Base-by-base conservation (phyloP, 1,139 yeast species). In the Candida albicans region DNA sequence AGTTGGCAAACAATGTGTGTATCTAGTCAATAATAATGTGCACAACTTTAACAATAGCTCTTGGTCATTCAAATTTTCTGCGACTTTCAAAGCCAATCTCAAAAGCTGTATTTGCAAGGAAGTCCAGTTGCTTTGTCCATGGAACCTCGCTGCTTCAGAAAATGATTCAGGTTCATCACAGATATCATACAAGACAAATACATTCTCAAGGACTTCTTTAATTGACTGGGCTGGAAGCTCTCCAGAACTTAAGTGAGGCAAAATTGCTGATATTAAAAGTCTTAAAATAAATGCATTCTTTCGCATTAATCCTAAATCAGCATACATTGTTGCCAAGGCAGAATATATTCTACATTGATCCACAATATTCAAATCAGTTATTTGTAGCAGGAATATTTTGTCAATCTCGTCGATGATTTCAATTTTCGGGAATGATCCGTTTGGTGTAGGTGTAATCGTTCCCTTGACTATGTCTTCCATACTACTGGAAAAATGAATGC, bases 211-310 rank as follows among this genome's bases (percentile, higher is more conserved):
- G 2, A 79, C 60, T 2, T 57, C 63, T 13, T 65, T 56, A 11
- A 73, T 46, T 8, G 45, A 35, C 31, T 14, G 33, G 9, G 41
- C 11, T 13, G 39, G 34, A 7, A 35, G 18, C 33, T 33, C 34
- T 11, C 33, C 18, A 2, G 45, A 31, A 41, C 59, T 61, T 43
- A 73, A 54, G 43, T 69, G 73, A 1, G 82, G 82, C 10, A 77
- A 61, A 34, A 85, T 57, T 7, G 78, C 70, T 6, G 75, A 71
- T 26, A 87, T 60, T 30, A 87, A 62, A 8, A 82, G 78, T 34
- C 93, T 73, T 9, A 89, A 61, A 28, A 87, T 75, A 51, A 91
- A 82, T 0, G 89, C 82, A 48, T 83, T 73, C 53, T 90, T 90
- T 50, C 97, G 70, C 8, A 60, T 51, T 57, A 86, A 73, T 0